These are phyloP conservation scores for Kwoniella dejecticola DNA, from an alignment of 768 basidiomycete genomes.

Conservation along the genomic window DNA sequence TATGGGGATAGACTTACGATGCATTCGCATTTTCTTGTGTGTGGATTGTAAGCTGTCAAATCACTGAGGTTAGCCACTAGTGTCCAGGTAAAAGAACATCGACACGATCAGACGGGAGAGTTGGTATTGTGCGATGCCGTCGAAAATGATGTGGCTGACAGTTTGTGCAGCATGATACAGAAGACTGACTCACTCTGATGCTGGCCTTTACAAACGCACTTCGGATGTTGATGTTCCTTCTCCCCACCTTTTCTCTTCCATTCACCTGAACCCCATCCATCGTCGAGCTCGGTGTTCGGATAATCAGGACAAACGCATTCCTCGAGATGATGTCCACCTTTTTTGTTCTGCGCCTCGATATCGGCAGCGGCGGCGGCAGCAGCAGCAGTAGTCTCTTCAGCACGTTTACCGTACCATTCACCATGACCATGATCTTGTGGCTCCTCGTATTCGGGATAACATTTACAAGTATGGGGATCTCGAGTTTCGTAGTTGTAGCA, in stretches of 20 bases:
- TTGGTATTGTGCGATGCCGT: too few species aligned
- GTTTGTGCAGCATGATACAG: too few species aligned
- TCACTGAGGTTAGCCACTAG: background rate
- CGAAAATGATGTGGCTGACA: too few species aligned
- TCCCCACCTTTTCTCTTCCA: slow-evolving; percentile 14
- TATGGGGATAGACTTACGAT: too few species aligned
- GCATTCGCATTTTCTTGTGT: slow-evolving; percentile 14
- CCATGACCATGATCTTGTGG: background rate
- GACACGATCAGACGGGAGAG: too few species aligned
- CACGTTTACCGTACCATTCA: background rate
- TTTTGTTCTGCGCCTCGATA: background rate
- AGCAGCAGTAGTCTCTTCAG: background rate
- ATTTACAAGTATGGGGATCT: slow-evolving; percentile 11
- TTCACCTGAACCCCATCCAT: background rate
- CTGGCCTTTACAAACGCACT: slow-evolving; percentile 15
- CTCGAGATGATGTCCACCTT: slow-evolving; percentile 2
- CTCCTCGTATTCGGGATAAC: slow-evolving; percentile 12
- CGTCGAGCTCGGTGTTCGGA: slow-evolving; percentile 13
- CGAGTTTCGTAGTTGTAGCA: slow-evolving; percentile 10
- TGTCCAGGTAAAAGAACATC: too few species aligned
- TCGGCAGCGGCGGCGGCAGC: background rate
- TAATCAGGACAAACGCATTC: slow-evolving; percentile 21
- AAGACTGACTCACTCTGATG: slow-evolving; percentile 13
- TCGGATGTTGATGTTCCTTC: background rate
- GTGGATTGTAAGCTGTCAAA: slow-evolving; percentile 6